phyloP scores from a whole-genome alignment of 345 rosid species.

The Eucalyptus erythrocorys region DNA sequence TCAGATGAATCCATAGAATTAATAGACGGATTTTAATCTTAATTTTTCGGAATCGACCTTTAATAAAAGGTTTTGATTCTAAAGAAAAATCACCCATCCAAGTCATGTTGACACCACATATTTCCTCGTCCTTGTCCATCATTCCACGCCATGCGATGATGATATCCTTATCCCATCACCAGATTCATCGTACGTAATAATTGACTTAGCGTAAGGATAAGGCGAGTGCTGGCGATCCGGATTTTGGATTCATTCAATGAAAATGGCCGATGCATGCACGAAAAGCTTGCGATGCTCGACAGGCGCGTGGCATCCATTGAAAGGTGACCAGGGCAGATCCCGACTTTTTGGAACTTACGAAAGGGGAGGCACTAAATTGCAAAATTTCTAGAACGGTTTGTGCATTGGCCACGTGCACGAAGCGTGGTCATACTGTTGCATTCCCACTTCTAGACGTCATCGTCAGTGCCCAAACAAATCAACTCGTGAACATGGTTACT shows the following conservation, averaged over 20 bases:
- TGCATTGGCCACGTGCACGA: neutral
- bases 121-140: neutral
- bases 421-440: neutral
- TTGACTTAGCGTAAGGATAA: neutral
- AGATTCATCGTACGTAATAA: neutral
- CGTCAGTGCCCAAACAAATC: accelerated
- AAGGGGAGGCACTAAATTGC: neutral
- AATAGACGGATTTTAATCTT: no score
- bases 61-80: accelerated
- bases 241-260: neutral
- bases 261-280: neutral
- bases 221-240: neutral
- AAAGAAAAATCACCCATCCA: accelerated
- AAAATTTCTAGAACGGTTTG: neutral
- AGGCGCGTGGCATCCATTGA: neutral
- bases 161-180: neutral
- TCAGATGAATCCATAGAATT: accelerated
- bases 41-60: accelerated
- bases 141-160: neutral
- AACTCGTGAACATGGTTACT: neutral
- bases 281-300: neutral
- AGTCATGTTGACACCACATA: neutral
- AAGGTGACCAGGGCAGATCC: neutral
- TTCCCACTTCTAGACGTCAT: neutral
- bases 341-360: neutral